A percentile compares a stretch with the other conserved stretches of the same genome.
phyloP scores from a whole-genome alignment of 108 stramenopile genomes.

The Cafeteria roenbergensis region DNA sequence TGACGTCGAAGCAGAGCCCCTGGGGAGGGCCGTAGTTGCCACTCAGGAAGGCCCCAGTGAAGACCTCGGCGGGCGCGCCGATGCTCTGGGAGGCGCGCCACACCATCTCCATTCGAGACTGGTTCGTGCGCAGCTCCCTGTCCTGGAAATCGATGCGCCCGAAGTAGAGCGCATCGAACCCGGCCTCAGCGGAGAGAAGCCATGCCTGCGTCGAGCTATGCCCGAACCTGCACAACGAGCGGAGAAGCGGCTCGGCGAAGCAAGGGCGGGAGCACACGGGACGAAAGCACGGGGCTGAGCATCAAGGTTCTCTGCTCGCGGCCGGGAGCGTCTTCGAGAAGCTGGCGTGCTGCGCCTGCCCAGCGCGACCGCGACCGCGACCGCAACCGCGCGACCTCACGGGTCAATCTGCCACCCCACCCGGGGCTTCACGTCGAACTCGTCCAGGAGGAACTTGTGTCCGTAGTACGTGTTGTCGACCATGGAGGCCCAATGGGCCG shows the following conservation, averaged over 20 bases:
- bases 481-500: slow-evolving; percentile 79
- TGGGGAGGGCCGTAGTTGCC: slow-evolving; percentile 63
- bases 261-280: too few relatives aligned
- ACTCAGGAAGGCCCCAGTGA: slow-evolving; percentile 62
- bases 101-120: slow-evolving; percentile 16
- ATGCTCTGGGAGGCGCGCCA: slow-evolving; percentile 22
- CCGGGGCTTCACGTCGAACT: slow-evolving; percentile 57
- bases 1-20: slow-evolving; percentile 63
- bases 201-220: slow-evolving; percentile 79
- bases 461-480: slow-evolving; percentile 90
- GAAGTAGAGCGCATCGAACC: slow-evolving; percentile 79
- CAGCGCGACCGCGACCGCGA: too few relatives aligned
- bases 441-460: slow-evolving; percentile 59
- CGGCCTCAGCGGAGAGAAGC: slow-evolving; percentile 55
- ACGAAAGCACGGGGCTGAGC: too few relatives aligned
- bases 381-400: too few relatives aligned
- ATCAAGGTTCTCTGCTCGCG: too few relatives aligned
- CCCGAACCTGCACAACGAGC: too few relatives aligned
- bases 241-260: too few relatives aligned
- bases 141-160: slow-evolving; percentile 89
- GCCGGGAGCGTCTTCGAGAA: too few relatives aligned
- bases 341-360: too few relatives aligned
- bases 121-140: slow-evolving; percentile 48
- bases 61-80: slow-evolving; percentile 39
- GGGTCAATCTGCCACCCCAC: slow-evolving; percentile 94